phyloP scores from a whole-genome alignment of 768 basidiomycete genomes.

The Lactarius akahatsu region DNA sequence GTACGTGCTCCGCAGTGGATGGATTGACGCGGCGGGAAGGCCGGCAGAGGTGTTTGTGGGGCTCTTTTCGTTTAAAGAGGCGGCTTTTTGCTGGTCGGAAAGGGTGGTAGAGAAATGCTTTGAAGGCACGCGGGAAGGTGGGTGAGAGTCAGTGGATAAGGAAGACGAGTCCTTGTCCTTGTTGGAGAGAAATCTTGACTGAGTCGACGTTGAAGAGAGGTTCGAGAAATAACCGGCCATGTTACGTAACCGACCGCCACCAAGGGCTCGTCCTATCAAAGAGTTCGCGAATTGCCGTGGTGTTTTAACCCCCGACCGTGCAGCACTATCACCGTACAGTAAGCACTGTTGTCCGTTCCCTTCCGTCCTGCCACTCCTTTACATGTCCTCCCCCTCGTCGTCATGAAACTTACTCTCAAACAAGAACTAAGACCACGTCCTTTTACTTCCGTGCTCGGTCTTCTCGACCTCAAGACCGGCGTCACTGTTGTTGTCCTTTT shows the following conservation, averaged over 20 bases:
- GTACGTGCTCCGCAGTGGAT: slow-evolving; percentile 87
- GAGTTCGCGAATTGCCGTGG: neutral
- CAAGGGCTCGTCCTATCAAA: neutral
- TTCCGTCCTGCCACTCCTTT: neutral
- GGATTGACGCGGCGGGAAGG: slow-evolving; percentile 45
- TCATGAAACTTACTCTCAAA: slow-evolving; percentile 78
- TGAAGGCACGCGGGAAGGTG: slow-evolving; percentile 55
- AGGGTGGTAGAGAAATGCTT: slow-evolving; percentile 74
- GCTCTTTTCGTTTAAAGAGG: slow-evolving; percentile 43
- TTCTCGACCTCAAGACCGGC: slow-evolving; percentile 93
- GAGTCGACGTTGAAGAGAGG: slow-evolving; percentile 62
- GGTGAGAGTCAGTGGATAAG: slow-evolving; percentile 1
- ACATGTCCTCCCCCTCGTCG: neutral
- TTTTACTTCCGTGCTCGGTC: slow-evolving; percentile 75
- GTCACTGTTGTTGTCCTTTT: slow-evolving; percentile 87
- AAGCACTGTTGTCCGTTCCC: neutral
- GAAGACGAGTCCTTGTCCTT: slow-evolving; percentile 28
- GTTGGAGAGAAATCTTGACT: slow-evolving; percentile 66
- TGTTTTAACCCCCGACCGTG: neutral
- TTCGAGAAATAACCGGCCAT: slow-evolving; percentile 84
- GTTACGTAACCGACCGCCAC: neutral
- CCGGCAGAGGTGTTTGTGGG: slow-evolving; percentile 38
- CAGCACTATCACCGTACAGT: neutral
- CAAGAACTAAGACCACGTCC: slow-evolving; percentile 85
- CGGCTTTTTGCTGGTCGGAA: slow-evolving; percentile 44